Evolutionary conservation across 177 flowering plant species (phyloP), one percentile per base, ranked within the genome.

Genomic region (Vitis hybrid): DNA sequence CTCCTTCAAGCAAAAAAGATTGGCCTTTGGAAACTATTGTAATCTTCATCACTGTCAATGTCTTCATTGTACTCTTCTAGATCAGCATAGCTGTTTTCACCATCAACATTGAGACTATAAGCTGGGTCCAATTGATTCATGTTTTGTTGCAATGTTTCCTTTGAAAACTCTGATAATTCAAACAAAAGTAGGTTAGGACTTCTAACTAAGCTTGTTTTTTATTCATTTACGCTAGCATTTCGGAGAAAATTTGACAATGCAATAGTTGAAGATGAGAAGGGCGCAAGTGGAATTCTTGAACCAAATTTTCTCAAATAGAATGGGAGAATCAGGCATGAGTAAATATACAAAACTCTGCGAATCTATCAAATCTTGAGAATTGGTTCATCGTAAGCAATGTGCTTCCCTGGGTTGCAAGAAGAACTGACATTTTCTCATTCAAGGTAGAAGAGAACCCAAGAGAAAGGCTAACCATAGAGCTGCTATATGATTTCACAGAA

Each of bases 1-100:
- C 94, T 70, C 99, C 99, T 60, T 85, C 84, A 67, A 95, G 96
- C 15, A 50, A 62, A 83, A 95, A 93, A 5, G 99, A 22, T 98
- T 74, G 93, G 94, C 69, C 76, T 88, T 67, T 82, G 90, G 62
- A 95, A 85, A 85, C 84, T 85, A 64, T 74, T 66, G 67, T 81
- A 86, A 55, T 91, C 91, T 63, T 80, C 89, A 63, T 94, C 97
- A 81, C 85, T 90, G 22, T 39, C 45, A 39, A 0, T 39, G 5
- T 39, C 45, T 39, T 7, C 8, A 7, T 0, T 39, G 45, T 4
- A 5, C 45, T 39, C 45, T 39, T 39, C 45, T 5, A 0, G 45
- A 39, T 39, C 45, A 4, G 45, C 8, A 39, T 5, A 39, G 45
- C 8, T 5, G 45, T 39, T 39, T 39, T 39, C 45, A 39, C 1